Conservation (phyloP, 2,329 filamentous ascomycete species). For the Ceratocystis harringtonii region DNA sequence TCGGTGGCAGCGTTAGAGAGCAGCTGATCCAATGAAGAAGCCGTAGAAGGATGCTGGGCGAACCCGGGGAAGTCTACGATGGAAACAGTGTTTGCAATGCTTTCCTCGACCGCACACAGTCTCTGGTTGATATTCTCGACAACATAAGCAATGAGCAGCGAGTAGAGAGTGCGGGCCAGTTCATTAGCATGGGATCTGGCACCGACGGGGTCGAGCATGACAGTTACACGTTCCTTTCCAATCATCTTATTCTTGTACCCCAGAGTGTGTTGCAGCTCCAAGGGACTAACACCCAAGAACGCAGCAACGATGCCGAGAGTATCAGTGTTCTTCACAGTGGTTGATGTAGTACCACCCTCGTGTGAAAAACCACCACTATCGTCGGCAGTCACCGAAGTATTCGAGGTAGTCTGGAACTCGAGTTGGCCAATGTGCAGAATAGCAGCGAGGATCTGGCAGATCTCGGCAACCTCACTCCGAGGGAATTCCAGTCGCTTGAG, state of each 20-base stretch:
- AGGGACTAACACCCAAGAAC: conserved; percentile 75
- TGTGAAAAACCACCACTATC: conserved; percentile 95
- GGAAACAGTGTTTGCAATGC: conserved; percentile 83
- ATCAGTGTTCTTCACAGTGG: conserved; percentile 86
- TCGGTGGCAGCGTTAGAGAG: conserved; percentile 91
- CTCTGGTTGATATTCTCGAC: conserved; percentile 86
- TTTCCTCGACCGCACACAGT: conserved; percentile 73
- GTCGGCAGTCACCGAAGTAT: conserved; percentile 64
- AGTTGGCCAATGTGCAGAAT: conserved; percentile 97
- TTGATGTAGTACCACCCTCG: conserved; percentile 75
- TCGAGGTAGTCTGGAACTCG: conserved; percentile 72
- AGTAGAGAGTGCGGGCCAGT: conserved; percentile 82
- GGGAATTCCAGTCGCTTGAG: conserved; percentile 89
- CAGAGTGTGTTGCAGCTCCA: conserved; percentile 72
- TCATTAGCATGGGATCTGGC: conserved; percentile 88
- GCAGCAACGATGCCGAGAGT: conserved; percentile 72
- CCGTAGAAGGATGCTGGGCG: conserved; percentile 65
- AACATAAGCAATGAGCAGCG: conserved; percentile 81
- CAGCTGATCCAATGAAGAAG: conserved; percentile 77
- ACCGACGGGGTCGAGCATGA: conserved; percentile 88
- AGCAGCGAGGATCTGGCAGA: conserved; percentile 83
- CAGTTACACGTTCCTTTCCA: conserved; percentile 89
- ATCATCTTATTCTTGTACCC: conserved; percentile 96
- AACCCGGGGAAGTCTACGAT: conserved; percentile 96
- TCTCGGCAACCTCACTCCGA: conserved; percentile 82